These are phyloP conservation scores for Pseudogymnoascus sp. DNA, from an alignment of 2,329 filamentous ascomycete species.

Conservation along the genomic window DNA sequence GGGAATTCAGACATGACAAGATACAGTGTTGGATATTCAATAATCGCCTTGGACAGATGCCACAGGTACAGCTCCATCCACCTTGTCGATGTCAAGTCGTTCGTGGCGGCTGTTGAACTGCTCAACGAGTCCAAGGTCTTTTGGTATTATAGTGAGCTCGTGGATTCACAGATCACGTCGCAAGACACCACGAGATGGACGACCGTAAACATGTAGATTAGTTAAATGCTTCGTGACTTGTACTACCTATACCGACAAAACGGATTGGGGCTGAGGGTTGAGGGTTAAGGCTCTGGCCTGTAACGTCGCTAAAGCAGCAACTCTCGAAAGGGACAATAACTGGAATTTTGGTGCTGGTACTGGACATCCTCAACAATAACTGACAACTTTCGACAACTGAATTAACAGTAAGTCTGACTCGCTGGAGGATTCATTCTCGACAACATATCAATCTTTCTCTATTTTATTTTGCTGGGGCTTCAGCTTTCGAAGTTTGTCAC, in stretches of 20 bases:
- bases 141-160: neutral
- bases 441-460: neutral
- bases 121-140: neutral
- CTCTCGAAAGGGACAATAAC: neutral
- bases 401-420: conserved; percentile 4
- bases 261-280: neutral
- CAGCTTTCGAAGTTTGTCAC: neutral
- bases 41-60: neutral
- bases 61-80: neutral
- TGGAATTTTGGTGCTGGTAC: neutral
- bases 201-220: conserved; percentile 4
- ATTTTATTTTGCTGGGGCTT: conserved; percentile 2
- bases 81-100: neutral
- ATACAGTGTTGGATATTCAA: neutral
- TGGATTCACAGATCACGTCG: neutral
- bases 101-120: neutral
- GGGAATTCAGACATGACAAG: neutral
- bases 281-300: neutral
- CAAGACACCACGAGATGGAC: neutral
- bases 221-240: conserved; percentile 9
- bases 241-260: neutral
- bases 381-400: neutral
- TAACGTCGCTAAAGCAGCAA: neutral
- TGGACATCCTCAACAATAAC: neutral
- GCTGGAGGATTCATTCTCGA: conserved; percentile 3